These are phyloP conservation scores for Luffa aegyptiaca DNA, from an alignment of 306 rosid species.

Conservation along the genomic window DNA sequence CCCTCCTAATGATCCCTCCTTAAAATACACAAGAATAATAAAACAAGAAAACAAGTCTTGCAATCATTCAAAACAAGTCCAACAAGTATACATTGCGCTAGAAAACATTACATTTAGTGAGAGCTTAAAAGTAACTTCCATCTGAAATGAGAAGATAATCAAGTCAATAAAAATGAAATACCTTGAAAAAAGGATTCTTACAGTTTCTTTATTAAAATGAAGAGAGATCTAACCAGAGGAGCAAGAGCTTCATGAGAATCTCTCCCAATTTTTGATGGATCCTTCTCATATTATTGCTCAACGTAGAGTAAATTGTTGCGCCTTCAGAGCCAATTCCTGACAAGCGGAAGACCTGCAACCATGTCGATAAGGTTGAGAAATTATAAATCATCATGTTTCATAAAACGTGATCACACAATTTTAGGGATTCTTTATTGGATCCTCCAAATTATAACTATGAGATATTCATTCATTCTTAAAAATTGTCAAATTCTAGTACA, in stretches of 20 bases:
- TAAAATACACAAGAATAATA: too few relatives aligned
- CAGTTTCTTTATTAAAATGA: neutral
- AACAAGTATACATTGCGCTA: too few relatives aligned
- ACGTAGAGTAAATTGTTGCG: conserved; percentile 94
- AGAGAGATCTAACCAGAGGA: conserved; percentile 60
- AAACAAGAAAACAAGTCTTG: too few relatives aligned
- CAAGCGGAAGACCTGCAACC: conserved; percentile 76
- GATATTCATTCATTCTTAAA: neutral
- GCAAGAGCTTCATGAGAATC: conserved; percentile 87
- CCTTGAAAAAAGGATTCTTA: neutral
- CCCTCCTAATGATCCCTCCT: too few relatives aligned
- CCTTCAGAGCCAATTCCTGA: conserved; percentile 99
- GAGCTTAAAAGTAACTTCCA: conserved; percentile 84
- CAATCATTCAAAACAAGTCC: too few relatives aligned
- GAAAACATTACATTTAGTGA: too few relatives aligned
- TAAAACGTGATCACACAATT: neutral
- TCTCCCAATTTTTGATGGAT: conserved; percentile 74
- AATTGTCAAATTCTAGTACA: too few relatives aligned
- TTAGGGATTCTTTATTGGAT: neutral
- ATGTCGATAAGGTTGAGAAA: neutral
- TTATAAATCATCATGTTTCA: neutral
- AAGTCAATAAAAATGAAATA: neutral
- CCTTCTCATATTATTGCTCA: conserved; percentile 95
- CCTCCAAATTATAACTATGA: neutral
- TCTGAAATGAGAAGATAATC: conserved; percentile 32